Conservation (phyloP, 2,329 filamentous ascomycete species). For the Phyllosticta citrichinensis region DNA sequence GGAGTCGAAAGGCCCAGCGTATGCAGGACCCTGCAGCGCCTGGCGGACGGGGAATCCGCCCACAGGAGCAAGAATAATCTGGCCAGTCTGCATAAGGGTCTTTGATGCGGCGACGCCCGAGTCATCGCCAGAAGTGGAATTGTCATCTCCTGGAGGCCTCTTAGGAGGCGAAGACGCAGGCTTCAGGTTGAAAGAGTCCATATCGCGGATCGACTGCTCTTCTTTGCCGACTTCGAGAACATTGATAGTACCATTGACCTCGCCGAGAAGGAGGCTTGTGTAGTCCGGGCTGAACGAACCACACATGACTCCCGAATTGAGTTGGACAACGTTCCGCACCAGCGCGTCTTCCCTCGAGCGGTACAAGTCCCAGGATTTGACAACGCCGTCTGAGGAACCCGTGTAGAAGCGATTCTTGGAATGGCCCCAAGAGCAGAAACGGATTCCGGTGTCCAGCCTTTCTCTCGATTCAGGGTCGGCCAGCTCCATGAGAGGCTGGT, state of each 20-base stretch:
- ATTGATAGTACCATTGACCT: slow-evolving; percentile 45
- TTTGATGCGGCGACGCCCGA: slow-evolving; percentile 19
- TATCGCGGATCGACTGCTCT: slow-evolving; percentile 20
- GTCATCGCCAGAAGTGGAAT: not conserved
- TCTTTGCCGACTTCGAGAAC: slow-evolving; percentile 36
- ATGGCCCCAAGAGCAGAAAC: slow-evolving; percentile 48
- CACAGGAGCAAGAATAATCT: slow-evolving; percentile 28
- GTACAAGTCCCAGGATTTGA: slow-evolving; percentile 51
- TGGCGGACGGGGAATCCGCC: slow-evolving; percentile 35
- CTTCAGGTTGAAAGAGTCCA: slow-evolving; percentile 21
- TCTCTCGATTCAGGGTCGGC: slow-evolving; percentile 36
- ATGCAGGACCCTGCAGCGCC: slow-evolving; percentile 35
- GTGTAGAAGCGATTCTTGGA: slow-evolving; percentile 45
- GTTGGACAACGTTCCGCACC: slow-evolving; percentile 39
- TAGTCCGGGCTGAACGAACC: slow-evolving; percentile 48
- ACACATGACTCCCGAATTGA: slow-evolving; percentile 47
- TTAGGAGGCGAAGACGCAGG: not conserved
- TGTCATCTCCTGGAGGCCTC: not conserved
- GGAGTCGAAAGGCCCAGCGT: slow-evolving; percentile 29
- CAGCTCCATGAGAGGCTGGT: slow-evolving; percentile 39
- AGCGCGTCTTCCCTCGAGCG: slow-evolving; percentile 41
- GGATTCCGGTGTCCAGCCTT: slow-evolving; percentile 46
- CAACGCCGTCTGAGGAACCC: slow-evolving; percentile 50
- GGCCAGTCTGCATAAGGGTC: slow-evolving; percentile 20
- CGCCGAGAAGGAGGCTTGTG: slow-evolving; percentile 47